Evolutionary conservation across 192 early-diverging fungal species (phyloP).

Genomic region (Backusella australiensis): DNA sequence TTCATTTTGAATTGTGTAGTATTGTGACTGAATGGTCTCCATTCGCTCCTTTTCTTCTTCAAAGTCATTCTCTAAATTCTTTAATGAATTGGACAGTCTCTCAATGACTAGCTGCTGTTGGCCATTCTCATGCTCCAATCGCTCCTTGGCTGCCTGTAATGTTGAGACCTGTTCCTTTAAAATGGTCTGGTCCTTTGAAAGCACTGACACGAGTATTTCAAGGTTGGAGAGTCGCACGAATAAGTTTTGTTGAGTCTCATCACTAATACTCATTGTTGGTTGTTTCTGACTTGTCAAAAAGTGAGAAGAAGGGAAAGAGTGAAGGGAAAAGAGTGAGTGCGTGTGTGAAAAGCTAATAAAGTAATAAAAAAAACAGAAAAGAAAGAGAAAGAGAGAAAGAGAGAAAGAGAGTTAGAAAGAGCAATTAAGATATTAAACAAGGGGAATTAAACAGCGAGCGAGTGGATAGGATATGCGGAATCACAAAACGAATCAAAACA

Average conservation of each 20-base stretch:
- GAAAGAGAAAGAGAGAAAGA: background rate
- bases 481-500: background rate
- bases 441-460: background rate
- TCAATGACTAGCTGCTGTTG: background rate
- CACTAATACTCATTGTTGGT: background rate
- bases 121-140: background rate
- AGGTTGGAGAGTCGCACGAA: background rate
- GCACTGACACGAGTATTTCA: background rate
- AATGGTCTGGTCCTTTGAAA: background rate
- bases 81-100: background rate
- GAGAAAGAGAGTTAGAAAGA: background rate
- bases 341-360: background rate
- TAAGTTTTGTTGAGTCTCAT: background rate
- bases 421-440: background rate
- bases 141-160: background rate
- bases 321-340: too few relatives aligned
- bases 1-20: background rate
- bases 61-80: slow-evolving; percentile 2
- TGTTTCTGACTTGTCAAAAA: background rate
- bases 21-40: background rate
- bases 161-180: background rate
- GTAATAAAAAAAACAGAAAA: background rate
- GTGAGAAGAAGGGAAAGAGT: background rate
- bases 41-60: slow-evolving; percentile 4
- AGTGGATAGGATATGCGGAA: background rate